phyloP scores from a whole-genome alignment of 306 rosid species.

The Sesbania bispinosa region DNA sequence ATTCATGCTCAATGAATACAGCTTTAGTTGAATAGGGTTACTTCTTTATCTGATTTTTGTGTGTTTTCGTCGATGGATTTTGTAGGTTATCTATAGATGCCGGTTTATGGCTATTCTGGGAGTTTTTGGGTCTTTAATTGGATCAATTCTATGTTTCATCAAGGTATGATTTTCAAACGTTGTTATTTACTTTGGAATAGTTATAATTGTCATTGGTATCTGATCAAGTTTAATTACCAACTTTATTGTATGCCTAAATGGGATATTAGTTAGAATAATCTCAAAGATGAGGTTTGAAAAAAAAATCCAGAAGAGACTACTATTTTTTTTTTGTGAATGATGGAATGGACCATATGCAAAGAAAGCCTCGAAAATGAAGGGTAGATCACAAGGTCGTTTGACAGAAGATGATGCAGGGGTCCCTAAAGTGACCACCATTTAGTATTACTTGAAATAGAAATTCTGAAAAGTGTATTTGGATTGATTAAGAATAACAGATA shows the following conservation, averaged over 20 bases:
- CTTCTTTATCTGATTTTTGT: not conserved
- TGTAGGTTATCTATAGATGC: slow-evolving; percentile 68
- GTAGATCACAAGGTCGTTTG: not conserved
- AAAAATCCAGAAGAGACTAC: not conserved
- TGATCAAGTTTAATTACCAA: not conserved
- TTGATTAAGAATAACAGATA: no score
- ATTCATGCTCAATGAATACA: not conserved
- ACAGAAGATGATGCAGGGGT: not conserved
- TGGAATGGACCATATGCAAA: not conserved
- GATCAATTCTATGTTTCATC: slow-evolving; percentile 73
- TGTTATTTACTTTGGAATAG: slow-evolving; percentile 3
- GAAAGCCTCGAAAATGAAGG: not conserved
- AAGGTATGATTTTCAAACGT: slow-evolving; percentile 48
- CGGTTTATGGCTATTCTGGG: slow-evolving; percentile 76
- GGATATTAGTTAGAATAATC: not conserved
- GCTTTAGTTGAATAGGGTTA: not conserved
- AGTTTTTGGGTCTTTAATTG: slow-evolving; percentile 80
- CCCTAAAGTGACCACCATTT: not conserved
- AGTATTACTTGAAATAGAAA: no score
- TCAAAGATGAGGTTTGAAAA: not conserved
- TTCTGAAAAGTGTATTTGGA: no score
- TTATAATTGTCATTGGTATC: not conserved
- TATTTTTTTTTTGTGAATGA: not conserved
- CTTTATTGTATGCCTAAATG: not conserved
- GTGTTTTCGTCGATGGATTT: slow-evolving; percentile 3